These are phyloP conservation scores for Candida manassasensis DNA, from an alignment of 805 yeast genomes.

Conservation along the genomic window DNA sequence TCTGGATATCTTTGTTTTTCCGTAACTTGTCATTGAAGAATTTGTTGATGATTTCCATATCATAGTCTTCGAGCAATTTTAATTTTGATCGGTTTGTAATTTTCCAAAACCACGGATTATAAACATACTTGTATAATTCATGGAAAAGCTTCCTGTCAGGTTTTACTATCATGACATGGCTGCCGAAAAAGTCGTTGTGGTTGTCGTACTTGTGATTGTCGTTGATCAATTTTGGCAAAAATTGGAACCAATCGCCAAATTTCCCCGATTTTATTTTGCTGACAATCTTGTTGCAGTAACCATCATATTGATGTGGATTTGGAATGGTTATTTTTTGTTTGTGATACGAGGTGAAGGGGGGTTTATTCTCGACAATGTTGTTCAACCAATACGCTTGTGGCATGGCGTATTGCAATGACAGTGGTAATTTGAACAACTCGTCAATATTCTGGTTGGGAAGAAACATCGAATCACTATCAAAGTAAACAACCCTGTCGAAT, in stretches of 20 bases:
- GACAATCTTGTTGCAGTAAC: slow-evolving; percentile 11
- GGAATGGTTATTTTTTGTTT: slow-evolving; percentile 12
- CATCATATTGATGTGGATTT: slow-evolving; percentile 8
- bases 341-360: not conserved
- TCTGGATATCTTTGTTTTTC: slow-evolving; percentile 8
- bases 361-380: slow-evolving; percentile 12
- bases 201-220: slow-evolving; percentile 26
- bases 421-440: slow-evolving; percentile 27
- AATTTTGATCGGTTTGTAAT: slow-evolving; percentile 15
- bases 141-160: slow-evolving; percentile 36
- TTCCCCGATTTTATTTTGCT: slow-evolving; percentile 8
- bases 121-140: slow-evolving; percentile 16
- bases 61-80: slow-evolving; percentile 38
- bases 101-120: slow-evolving; percentile 28
- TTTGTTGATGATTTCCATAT: slow-evolving; percentile 50
- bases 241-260: slow-evolving; percentile 8
- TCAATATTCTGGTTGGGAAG: slow-evolving; percentile 16
- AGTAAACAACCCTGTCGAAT: slow-evolving; percentile 49
- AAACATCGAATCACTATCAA: slow-evolving; percentile 55
- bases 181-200: slow-evolving; percentile 29
- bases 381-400: slow-evolving; percentile 37
- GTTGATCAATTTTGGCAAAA: slow-evolving; percentile 16
- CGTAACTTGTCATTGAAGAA: slow-evolving; percentile 23
- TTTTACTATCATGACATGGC: slow-evolving; percentile 56
- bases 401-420: slow-evolving; percentile 21